Base-by-base conservation (phyloP, 306 rosid genomes). In the Hippophae gyantsensis region DNA sequence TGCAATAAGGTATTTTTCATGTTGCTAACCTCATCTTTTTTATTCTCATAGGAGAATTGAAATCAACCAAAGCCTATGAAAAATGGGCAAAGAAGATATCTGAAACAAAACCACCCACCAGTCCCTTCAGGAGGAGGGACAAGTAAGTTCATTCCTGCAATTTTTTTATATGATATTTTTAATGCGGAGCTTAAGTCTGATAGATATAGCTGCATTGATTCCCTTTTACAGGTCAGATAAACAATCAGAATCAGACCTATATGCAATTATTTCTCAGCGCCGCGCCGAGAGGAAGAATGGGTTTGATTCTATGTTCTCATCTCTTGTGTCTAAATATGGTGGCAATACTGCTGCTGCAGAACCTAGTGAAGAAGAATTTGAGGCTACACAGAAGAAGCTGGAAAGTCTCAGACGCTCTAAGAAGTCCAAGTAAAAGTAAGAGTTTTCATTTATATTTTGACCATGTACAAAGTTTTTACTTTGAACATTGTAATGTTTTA, bases 311-410 rank as follows among this genome's bases (percentile, higher is more conserved):
- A 81, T 90, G 94, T 87, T 87, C 79, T 77, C 95, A 9, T 75
- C 88, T 62, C 63, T 90, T 60, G 72, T 87, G 58, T 90, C 97
- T 27, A 90, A 74, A 72, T 87, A 87, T 57, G 94, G 95, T 6
- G 82, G 85, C 14, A 55, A 58, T 32, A 67, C 68, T 50, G 13
- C 53, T 70, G 42, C 60, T 58, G 69, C 86, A 13, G 90, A 87
- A 71, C 95, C 97, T 27, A 74, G 90, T 1, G 97, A 90, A 62
- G 94, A 82, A 62, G 97, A 90, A 69, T 87, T 90, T 56, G 85
- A 84, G 72, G 95, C 90, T 69, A 63, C 83, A 9, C 94, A 78
- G 84, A 78, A 71, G 74, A 89, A 77, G 73, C 52, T 89, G 40
- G 94, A 89, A 72, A 71, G 74, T 43, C 72, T 79, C 52, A 76